Conservation (phyloP, 495 filamentous ascomycete genomes). For the Echria macrotheca region DNA sequence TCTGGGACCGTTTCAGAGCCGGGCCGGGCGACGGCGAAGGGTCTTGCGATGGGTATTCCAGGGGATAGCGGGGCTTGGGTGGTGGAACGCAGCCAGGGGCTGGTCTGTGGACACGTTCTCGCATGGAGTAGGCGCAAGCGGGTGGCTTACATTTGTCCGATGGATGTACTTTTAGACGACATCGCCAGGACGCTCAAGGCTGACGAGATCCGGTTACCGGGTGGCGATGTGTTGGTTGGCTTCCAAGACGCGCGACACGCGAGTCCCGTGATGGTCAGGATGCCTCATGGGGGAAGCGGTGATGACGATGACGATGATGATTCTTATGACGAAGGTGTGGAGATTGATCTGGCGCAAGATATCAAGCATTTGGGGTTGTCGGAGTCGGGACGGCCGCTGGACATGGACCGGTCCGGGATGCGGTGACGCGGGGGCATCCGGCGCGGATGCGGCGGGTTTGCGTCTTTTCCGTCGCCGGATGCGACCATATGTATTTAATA, state of each 20-base stretch:
- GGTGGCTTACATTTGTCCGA: slow-evolving; percentile 85
- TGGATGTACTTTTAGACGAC: slow-evolving; percentile 84
- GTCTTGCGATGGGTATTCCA: slow-evolving; percentile 54
- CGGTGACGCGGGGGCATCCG: too few species aligned
- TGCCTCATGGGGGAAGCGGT: background rate
- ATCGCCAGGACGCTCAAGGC: slow-evolving; percentile 71
- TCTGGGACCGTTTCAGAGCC: slow-evolving; percentile 26
- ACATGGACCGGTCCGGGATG: too few species aligned
- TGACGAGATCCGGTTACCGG: slow-evolving; percentile 47
- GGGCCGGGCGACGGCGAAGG: slow-evolving; percentile 36
- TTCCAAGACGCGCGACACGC: too few species aligned
- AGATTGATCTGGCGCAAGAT: slow-evolving; percentile 15
- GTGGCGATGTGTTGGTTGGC: slow-evolving; percentile 24
- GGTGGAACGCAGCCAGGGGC: slow-evolving; percentile 71
- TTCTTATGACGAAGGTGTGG: slow-evolving; percentile 20
- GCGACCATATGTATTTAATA: too few species aligned
- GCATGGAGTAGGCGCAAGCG: slow-evolving; percentile 73
- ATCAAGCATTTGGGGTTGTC: background rate
- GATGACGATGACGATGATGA: slow-evolving; percentile 13
- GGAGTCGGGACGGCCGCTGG: too few species aligned
- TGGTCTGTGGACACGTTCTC: slow-evolving; percentile 82
- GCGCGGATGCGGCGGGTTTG: too few species aligned
- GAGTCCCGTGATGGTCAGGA: background rate
- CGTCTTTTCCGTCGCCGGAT: too few species aligned
- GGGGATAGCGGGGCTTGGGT: slow-evolving; percentile 95